Conservation (phyloP, 2,329 filamentous ascomycete species). For the Didymella pinodella region DNA sequence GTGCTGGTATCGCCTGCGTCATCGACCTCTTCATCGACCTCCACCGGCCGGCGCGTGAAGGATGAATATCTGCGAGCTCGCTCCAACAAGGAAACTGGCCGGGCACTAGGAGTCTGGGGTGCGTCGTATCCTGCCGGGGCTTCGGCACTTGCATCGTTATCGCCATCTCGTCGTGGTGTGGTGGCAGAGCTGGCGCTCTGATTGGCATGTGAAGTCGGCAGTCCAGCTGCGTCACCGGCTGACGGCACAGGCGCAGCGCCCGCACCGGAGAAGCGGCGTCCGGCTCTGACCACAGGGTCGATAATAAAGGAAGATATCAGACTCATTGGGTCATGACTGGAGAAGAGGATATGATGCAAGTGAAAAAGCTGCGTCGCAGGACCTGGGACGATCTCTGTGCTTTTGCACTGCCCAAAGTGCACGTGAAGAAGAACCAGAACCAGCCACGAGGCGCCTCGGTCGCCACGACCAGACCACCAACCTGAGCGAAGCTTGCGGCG, state of each 20-base stretch:
- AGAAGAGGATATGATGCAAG: conserved; percentile 2
- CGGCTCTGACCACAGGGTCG: conserved; percentile 52
- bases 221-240: conserved; percentile 25
- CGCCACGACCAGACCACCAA: conserved; percentile 5
- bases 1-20: conserved; percentile 27
- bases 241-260: conserved; percentile 26
- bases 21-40: conserved; percentile 30
- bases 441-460: conserved; percentile 15
- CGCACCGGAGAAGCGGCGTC: conserved; percentile 48
- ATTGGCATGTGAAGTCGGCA: conserved; percentile 42
- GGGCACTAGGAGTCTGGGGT: conserved; percentile 14
- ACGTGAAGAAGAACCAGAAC: conserved; percentile 11
- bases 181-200: conserved; percentile 20
- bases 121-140: conserved; percentile 20
- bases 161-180: conserved; percentile 15
- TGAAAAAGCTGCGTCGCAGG: neutral
- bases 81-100: conserved; percentile 25
- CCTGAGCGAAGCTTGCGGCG: conserved; percentile 4
- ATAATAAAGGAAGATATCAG: conserved; percentile 52
- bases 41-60: conserved; percentile 33
- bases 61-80: conserved; percentile 34
- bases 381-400: conserved; percentile 6
- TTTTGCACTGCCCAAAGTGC: conserved; percentile 14
- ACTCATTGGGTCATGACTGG: conserved; percentile 47
- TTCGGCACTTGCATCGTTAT: conserved; percentile 17